phyloP scores from a whole-genome alignment of 148 eudicot species.

The Cornus controversa region DNA sequence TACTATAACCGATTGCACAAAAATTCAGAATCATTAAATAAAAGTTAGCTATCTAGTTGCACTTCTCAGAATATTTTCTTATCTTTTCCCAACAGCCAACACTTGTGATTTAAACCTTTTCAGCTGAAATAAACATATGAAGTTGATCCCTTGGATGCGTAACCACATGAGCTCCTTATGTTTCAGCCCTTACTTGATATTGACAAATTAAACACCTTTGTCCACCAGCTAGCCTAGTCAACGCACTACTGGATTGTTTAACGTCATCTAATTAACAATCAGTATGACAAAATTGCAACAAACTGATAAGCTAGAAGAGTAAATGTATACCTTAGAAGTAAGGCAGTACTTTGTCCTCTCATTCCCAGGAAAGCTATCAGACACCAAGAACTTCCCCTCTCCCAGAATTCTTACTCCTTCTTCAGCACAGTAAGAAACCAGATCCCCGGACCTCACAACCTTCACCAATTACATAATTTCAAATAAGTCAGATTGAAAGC shows the following conservation, averaged over 20 bases:
- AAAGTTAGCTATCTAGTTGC: too few relatives aligned
- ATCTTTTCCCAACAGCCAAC: not conserved
- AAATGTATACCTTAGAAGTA: conserved; percentile 71
- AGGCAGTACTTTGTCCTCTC: conserved; percentile 98
- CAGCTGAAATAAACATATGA: not conserved
- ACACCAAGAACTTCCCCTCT: conserved; percentile 85
- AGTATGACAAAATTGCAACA: not conserved
- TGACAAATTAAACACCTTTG: too few relatives aligned
- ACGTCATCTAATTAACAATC: not conserved
- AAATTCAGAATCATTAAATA: too few relatives aligned
- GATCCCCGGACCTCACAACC: conserved; percentile 98
- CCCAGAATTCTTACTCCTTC: conserved; percentile 97
- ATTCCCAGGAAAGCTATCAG: conserved; percentile 99
- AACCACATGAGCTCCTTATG: not conserved
- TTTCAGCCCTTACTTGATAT: too few relatives aligned
- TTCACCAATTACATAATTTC: conserved; percentile 23
- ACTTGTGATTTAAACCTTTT: not conserved
- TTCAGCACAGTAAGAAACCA: conserved; percentile 91
- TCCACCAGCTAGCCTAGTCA: too few relatives aligned
- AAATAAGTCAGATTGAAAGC: not conserved
- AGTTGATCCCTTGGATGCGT: not conserved
- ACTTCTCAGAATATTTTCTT: too few relatives aligned
- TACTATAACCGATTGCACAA: too few relatives aligned
- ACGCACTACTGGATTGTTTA: too few relatives aligned
- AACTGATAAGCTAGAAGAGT: not conserved